phyloP scores from a whole-genome alignment of 2,329 filamentous ascomycete genomes.

The Hypoxylon sp. region DNA sequence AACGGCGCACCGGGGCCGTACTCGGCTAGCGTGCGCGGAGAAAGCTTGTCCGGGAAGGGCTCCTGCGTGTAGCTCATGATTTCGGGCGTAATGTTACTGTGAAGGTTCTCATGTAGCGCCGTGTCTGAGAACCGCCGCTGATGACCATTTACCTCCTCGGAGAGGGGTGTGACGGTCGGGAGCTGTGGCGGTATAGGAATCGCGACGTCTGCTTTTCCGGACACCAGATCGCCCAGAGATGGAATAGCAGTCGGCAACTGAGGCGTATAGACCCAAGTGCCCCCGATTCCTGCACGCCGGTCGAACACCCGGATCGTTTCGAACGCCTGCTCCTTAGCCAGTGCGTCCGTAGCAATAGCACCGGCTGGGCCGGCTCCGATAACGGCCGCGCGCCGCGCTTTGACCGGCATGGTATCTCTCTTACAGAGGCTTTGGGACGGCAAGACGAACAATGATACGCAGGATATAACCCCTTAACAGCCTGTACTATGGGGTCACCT shows the following conservation, averaged over 20 bases:
- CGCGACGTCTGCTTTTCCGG: slow-evolving; percentile 62
- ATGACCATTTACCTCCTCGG: slow-evolving; percentile 53
- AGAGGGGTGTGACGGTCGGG: slow-evolving; percentile 59
- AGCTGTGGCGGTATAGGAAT: slow-evolving; percentile 60
- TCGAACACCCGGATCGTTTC: slow-evolving; percentile 72
- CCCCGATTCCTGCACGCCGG: slow-evolving; percentile 57
- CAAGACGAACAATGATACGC: neutral
- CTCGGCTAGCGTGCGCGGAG: slow-evolving; percentile 60
- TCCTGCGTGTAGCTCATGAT: slow-evolving; percentile 72
- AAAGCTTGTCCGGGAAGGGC: slow-evolving; percentile 60
- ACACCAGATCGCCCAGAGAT: slow-evolving; percentile 55
- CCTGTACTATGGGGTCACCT: neutral
- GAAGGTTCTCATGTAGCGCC: slow-evolving; percentile 69
- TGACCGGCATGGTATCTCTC: slow-evolving; percentile 30
- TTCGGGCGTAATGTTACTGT: slow-evolving; percentile 70
- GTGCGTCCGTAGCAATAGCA: slow-evolving; percentile 70
- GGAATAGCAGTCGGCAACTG: slow-evolving; percentile 54
- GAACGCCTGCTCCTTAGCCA: slow-evolving; percentile 69
- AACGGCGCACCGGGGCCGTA: slow-evolving; percentile 70
- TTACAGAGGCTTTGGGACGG: neutral
- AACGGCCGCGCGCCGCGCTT: slow-evolving; percentile 63
- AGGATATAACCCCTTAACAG: neutral
- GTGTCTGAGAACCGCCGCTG: slow-evolving; percentile 67
- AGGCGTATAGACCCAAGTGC: slow-evolving; percentile 54
- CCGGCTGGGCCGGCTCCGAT: slow-evolving; percentile 72